These are phyloP conservation scores for Acacia melanoxylon DNA, from an alignment of 306 rosid genomes.

Conservation along the genomic window DNA sequence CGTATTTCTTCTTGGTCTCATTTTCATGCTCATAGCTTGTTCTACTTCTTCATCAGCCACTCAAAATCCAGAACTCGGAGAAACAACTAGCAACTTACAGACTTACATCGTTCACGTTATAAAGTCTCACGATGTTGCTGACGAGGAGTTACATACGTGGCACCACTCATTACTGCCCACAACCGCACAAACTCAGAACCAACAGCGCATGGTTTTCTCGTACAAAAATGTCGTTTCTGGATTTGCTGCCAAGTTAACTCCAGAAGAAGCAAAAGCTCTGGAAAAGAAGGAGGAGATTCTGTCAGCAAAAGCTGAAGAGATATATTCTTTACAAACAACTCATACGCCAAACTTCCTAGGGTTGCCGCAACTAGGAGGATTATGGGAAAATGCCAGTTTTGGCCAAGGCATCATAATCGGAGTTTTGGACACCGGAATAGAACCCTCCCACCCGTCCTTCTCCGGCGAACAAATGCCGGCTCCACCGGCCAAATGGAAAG, in stretches of 20 bases:
- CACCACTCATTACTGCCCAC: conserved; percentile 55
- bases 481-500: conserved; percentile 76
- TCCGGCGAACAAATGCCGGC: conserved; percentile 42
- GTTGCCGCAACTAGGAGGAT: conserved; percentile 42
- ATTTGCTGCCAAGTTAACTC: conserved; percentile 58
- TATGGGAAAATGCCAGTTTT: conserved; percentile 51
- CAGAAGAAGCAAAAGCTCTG: conserved; percentile 52
- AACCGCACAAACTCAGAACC: conserved; percentile 12
- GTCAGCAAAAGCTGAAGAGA: conserved; percentile 40
- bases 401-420: conserved; percentile 74
- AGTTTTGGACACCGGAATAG: conserved; percentile 61
- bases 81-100: conserved; percentile 20
- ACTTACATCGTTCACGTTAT: conserved; percentile 56
- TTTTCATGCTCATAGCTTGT: not conserved
- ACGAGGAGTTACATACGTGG: conserved; percentile 46
- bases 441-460: conserved; percentile 62
- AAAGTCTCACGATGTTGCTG: conserved; percentile 31
- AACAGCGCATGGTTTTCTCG: conserved; percentile 36
- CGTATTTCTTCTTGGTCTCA: conserved; percentile 21
- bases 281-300: conserved; percentile 52
- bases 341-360: conserved; percentile 69
- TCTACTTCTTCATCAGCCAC: conserved; percentile 32
- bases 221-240: conserved; percentile 49
- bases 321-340: conserved; percentile 61
- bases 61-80: not conserved